Evolutionary conservation across 2,329 filamentous ascomycete genomes (phyloP).

Genomic region (Claviceps humidiphila): DNA sequence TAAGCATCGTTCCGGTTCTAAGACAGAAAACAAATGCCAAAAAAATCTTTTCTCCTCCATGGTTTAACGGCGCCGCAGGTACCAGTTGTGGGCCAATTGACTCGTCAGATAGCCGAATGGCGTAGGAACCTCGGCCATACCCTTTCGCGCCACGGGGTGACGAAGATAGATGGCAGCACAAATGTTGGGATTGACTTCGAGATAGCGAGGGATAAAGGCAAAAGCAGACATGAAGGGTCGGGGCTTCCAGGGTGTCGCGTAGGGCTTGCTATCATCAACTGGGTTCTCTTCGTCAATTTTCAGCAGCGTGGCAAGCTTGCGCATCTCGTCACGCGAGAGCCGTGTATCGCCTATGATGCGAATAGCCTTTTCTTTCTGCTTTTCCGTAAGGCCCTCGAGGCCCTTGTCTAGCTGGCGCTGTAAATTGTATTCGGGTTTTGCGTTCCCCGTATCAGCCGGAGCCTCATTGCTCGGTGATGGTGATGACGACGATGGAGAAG

Average conservation of each 20-base stretch:
- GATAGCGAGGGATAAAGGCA: slow-evolving; percentile 85
- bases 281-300: slow-evolving; percentile 60
- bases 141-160: slow-evolving; percentile 80
- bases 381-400: slow-evolving; percentile 19
- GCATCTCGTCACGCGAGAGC: slow-evolving; percentile 35
- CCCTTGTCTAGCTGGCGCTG: slow-evolving; percentile 21
- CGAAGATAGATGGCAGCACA: slow-evolving; percentile 91
- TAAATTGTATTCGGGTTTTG: slow-evolving; percentile 14
- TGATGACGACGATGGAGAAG: slow-evolving; percentile 5
- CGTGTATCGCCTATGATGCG: slow-evolving; percentile 20
- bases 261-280: slow-evolving; percentile 64
- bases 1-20: too few species aligned
- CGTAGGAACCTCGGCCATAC: slow-evolving; percentile 69
- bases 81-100: slow-evolving; percentile 88
- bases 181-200: slow-evolving; percentile 96
- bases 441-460: background rate
- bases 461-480: background rate
- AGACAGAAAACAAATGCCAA: too few species aligned
- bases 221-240: slow-evolving; percentile 81
- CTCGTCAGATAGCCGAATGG: slow-evolving; percentile 60
- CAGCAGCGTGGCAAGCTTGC: slow-evolving; percentile 43
- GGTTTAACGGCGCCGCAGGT: slow-evolving; percentile 61
- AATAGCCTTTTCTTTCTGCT: slow-evolving; percentile 20
- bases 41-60: background rate
- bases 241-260: slow-evolving; percentile 81